phyloP scores from a whole-genome alignment of 805 yeast genomes.

The Debaryomyces castellii region DNA sequence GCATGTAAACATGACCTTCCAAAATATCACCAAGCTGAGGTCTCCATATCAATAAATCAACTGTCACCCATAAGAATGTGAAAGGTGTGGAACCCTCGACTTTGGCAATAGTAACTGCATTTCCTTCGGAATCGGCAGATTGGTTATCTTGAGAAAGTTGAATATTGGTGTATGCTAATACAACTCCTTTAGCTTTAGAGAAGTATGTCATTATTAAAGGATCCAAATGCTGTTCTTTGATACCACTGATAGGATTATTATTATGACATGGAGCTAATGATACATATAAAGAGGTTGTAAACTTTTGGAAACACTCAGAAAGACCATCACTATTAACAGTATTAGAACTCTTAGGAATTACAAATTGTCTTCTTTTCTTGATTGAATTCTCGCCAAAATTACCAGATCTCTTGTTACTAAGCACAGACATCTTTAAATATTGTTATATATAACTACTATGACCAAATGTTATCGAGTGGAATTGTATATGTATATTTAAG shows the following conservation, averaged over 20 bases:
- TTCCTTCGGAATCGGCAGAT: slow-evolving; percentile 38
- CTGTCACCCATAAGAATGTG: slow-evolving; percentile 82
- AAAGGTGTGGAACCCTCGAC: slow-evolving; percentile 82
- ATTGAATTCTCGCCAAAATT: slow-evolving; percentile 1
- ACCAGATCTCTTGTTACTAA: neutral
- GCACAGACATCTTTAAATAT: slow-evolving; percentile 3
- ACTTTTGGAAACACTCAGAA: slow-evolving; percentile 68
- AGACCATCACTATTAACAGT: slow-evolving; percentile 43
- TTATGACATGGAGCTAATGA: slow-evolving; percentile 85
- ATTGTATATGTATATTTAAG: neutral
- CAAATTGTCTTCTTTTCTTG: slow-evolving; percentile 16
- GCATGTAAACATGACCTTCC: slow-evolving; percentile 88
- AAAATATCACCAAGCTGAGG: slow-evolving; percentile 85
- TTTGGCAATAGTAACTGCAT: slow-evolving; percentile 53
- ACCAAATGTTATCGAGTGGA: neutral
- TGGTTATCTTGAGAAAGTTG: slow-evolving; percentile 45
- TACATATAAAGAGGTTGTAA: slow-evolving; percentile 65
- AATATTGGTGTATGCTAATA: slow-evolving; percentile 74
- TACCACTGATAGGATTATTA: slow-evolving; percentile 70
- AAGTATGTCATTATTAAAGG: slow-evolving; percentile 84
- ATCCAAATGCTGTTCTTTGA: slow-evolving; percentile 85
- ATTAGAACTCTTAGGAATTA: slow-evolving; percentile 32
- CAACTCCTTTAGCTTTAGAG: slow-evolving; percentile 73
- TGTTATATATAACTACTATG: neutral
- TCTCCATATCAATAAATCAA: slow-evolving; percentile 83